Evolutionary conservation across 2,329 filamentous ascomycete species (phyloP).

Genomic region (Fusarium beomiforme): DNA sequence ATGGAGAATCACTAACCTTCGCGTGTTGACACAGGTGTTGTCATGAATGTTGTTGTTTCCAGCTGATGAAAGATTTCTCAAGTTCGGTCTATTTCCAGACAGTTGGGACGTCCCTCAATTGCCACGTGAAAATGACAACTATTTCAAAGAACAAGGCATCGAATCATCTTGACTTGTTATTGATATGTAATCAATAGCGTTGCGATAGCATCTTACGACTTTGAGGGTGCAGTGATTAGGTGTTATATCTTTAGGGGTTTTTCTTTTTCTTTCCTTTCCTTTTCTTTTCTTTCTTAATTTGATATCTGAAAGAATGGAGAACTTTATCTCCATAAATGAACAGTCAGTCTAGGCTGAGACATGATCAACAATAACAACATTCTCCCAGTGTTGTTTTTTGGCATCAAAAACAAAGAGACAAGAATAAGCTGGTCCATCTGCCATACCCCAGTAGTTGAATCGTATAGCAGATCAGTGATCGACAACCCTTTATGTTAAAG

Average conservation of each 20-base stretch:
- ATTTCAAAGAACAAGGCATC: neutral
- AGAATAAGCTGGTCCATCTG: neutral
- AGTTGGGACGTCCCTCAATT: neutral
- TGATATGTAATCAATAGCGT: neutral
- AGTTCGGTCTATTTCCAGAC: neutral
- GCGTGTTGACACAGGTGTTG: neutral
- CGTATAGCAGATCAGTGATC: slow-evolving; percentile 28
- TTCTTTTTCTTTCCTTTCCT: too few relatives aligned
- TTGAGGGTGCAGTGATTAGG: neutral
- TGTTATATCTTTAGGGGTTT: neutral
- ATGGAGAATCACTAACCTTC: neutral
- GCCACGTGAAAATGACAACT: neutral
- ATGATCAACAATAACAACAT: neutral
- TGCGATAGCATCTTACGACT: neutral
- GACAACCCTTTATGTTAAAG: slow-evolving; percentile 2
- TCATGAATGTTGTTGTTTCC: neutral
- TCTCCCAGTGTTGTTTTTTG: neutral
- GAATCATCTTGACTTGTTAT: neutral
- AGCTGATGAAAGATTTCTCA: neutral
- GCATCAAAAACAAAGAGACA: slow-evolving; percentile 9
- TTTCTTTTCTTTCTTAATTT: too few relatives aligned
- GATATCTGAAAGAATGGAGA: neutral
- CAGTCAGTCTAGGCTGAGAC: neutral
- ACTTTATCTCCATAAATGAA: neutral
- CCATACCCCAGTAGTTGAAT: slow-evolving; percentile 9